A percentile compares a stretch with the other conserved stretches of the same genome.
These are phyloP conservation scores for Leishmania arabica DNA, from an alignment of 208 protist species.

Conservation along the genomic window DNA sequence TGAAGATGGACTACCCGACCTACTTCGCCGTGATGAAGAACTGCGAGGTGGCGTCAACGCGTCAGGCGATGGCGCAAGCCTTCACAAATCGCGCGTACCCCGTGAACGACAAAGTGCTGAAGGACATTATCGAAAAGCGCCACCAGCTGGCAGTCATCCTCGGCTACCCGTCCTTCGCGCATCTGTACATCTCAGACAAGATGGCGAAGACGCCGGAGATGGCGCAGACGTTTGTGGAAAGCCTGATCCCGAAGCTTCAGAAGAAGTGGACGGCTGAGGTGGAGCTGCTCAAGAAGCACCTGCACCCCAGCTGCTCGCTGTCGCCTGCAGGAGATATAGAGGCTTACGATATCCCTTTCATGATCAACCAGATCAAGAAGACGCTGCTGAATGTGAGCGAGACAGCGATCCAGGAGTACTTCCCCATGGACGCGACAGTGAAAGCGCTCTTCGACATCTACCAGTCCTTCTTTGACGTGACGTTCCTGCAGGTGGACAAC, in stretches of 20 bases:
- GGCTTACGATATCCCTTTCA: slow-evolving; percentile 80
- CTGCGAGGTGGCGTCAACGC: slow-evolving; percentile 80
- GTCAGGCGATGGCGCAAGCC: slow-evolving; percentile 48
- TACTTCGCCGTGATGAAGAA: slow-evolving; percentile 87
- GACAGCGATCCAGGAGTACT: slow-evolving; percentile 85
- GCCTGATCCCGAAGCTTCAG: slow-evolving; percentile 69
- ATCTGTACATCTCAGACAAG: slow-evolving; percentile 75
- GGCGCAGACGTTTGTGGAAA: slow-evolving; percentile 64
- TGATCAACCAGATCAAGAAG: slow-evolving; percentile 83
- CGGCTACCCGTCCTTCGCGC: slow-evolving; percentile 71
- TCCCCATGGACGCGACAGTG: slow-evolving; percentile 80
- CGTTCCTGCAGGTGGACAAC: slow-evolving; percentile 71
- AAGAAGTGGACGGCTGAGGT: slow-evolving; percentile 74
- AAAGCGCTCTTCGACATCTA: slow-evolving; percentile 85
- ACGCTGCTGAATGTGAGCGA: slow-evolving; percentile 84
- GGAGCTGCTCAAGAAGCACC: slow-evolving; percentile 63
- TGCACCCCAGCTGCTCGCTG: slow-evolving; percentile 73
- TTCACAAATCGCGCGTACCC: slow-evolving; percentile 83
- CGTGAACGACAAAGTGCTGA: slow-evolving; percentile 58
- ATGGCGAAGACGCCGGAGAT: slow-evolving; percentile 80
- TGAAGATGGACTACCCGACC: slow-evolving; percentile 89
- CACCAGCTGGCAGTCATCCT: slow-evolving; percentile 64
- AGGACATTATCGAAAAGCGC: slow-evolving; percentile 69
- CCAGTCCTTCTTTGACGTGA: slow-evolving; percentile 82
- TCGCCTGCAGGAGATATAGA: slow-evolving; percentile 59